A percentile compares a stretch with the other conserved stretches of the same genome.
Conservation (phyloP, 2,329 filamentous ascomycete species). For the Zarea fungicola region DNA sequence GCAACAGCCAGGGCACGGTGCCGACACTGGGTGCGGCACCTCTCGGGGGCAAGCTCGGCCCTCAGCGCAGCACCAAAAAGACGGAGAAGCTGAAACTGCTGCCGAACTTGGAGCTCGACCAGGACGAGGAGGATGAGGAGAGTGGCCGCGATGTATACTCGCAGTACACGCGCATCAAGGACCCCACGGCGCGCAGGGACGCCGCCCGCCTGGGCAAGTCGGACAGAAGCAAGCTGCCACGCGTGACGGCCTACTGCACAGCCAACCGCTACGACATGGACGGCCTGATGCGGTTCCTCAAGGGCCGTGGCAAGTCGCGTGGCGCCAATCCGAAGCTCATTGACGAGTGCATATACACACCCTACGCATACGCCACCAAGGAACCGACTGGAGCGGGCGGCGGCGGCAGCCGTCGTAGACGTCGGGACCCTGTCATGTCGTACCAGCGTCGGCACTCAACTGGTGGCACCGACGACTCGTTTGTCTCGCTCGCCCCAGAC, state of each 20-base stretch:
- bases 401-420: slow-evolving; percentile 3
- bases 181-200: slow-evolving; percentile 86
- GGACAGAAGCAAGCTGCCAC: slow-evolving; percentile 77
- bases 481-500: slow-evolving; percentile 41
- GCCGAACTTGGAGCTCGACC: slow-evolving; percentile 78
- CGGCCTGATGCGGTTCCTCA: slow-evolving; percentile 82
- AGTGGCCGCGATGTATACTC: slow-evolving; percentile 94
- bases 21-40: slow-evolving; percentile 31
- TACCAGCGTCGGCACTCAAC: slow-evolving; percentile 71
- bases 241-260: slow-evolving; percentile 95
- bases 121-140: slow-evolving; percentile 76
- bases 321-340: slow-evolving; percentile 86
- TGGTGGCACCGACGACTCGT: slow-evolving; percentile 42
- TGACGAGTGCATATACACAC: slow-evolving; percentile 96
- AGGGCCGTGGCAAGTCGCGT: slow-evolving; percentile 71
- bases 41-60: slow-evolving; percentile 69
- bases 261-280: slow-evolving; percentile 90
- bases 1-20: slow-evolving; percentile 69
- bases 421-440: slow-evolving; percentile 35
- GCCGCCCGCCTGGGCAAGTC: slow-evolving; percentile 90
- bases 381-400: no score
- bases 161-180: slow-evolving; percentile 96
- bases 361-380: slow-evolving; percentile 75
- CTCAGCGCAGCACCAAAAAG: slow-evolving; percentile 90
- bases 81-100: slow-evolving; percentile 97